phyloP scores from a whole-genome alignment of 352 stramenopile genomes.

The Saprolegnia parasitica region DNA sequence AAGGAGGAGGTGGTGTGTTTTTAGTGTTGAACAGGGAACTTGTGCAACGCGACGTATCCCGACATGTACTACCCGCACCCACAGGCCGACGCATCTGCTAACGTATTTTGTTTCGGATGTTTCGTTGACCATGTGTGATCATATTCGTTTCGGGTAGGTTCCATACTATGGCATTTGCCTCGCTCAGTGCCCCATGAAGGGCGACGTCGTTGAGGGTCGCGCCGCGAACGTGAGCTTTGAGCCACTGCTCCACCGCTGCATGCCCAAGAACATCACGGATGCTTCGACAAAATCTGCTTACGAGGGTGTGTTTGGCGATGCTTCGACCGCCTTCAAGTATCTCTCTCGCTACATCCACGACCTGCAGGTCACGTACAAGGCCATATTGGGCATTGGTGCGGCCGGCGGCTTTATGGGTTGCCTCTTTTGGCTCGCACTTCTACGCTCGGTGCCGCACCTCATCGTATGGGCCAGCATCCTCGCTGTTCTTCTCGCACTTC shows the following conservation, averaged over 20 bases:
- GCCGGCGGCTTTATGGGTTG: constrained; percentile 56
- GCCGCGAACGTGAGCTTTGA: not conserved
- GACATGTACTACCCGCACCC: constrained; percentile 13
- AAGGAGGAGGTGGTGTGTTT: not conserved
- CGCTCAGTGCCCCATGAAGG: not conserved
- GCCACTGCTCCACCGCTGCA: constrained; percentile 5
- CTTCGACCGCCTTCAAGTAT: constrained; percentile 6
- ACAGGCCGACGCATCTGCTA: not conserved
- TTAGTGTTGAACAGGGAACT: not conserved
- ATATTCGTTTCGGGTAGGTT: not conserved
- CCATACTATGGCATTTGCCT: constrained; percentile 23
- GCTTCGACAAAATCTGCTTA: not conserved
- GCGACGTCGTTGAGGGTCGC: not conserved
- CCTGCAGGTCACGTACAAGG: not conserved
- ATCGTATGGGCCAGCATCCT: constrained; percentile 66
- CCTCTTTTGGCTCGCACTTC: constrained; percentile 72
- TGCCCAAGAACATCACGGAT: constrained; percentile 1
- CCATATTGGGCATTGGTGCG: constrained; percentile 50
- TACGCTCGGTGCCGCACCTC: constrained; percentile 56
- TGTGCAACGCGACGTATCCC: constrained; percentile 6
- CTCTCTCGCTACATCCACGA: constrained; percentile 16
- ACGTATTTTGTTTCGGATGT: not conserved
- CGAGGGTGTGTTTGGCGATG: not conserved
- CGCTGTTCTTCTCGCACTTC: constrained; percentile 71
- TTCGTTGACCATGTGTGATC: not conserved